phyloP scores from a whole-genome alignment of 139 green algal genomes.

The Chlamydomonas applanata region DNA sequence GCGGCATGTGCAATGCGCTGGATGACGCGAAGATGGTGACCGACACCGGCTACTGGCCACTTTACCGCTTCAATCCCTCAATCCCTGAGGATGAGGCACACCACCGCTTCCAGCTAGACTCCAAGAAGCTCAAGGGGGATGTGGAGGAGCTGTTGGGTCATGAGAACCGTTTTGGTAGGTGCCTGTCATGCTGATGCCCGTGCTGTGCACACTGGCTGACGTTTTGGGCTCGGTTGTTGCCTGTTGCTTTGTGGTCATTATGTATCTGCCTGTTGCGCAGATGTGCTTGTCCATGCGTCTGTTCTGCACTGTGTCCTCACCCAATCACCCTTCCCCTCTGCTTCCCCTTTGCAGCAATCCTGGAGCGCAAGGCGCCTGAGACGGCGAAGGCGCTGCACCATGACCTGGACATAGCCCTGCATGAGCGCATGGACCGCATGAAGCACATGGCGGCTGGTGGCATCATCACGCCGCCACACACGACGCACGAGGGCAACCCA shows the following conservation, averaged over 20 bases:
- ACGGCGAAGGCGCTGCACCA: constrained; percentile 30
- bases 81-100: constrained; percentile 24
- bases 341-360: neutral
- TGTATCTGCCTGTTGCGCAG: too few relatives aligned
- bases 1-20: constrained; percentile 39
- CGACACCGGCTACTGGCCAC: constrained; percentile 51
- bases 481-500: too few relatives aligned
- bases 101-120: constrained; percentile 46
- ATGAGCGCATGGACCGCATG: constrained; percentile 18
- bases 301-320: too few relatives aligned
- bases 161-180: constrained; percentile 44
- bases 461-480: neutral
- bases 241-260: too few relatives aligned
- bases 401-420: constrained; percentile 21
- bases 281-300: too few relatives aligned
- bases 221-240: too few relatives aligned
- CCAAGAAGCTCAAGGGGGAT: constrained; percentile 52
- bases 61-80: constrained; percentile 44
- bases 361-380: constrained; percentile 38
- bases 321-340: too few relatives aligned
- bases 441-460: constrained; percentile 14
- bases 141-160: constrained; percentile 42
- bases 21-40: constrained; percentile 41
- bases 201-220: too few relatives aligned
- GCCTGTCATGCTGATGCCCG: too few relatives aligned